Evolutionary conservation across 495 filamentous ascomycete genomes (phyloP).

Genomic region (Neurospora sp.): DNA sequence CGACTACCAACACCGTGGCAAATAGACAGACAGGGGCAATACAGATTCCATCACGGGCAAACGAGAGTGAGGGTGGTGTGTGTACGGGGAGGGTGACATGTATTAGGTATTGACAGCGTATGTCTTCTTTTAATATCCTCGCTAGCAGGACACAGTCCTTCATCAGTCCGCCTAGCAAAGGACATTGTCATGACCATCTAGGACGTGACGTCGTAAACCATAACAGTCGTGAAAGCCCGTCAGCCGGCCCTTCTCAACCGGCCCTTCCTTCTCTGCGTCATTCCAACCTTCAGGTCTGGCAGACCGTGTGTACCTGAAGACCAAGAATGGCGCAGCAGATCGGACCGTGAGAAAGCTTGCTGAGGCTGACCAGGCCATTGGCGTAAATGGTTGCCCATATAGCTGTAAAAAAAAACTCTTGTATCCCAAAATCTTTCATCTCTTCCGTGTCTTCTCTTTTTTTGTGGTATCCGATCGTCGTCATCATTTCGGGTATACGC

Average conservation of each 20-base stretch:
- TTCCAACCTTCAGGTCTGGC: background rate
- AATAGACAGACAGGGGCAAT: background rate
- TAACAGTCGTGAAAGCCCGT: slow-evolving; percentile 26
- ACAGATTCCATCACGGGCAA: background rate
- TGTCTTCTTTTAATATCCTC: slow-evolving; percentile 6
- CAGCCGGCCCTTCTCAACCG: background rate
- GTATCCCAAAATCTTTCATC: slow-evolving; percentile 22
- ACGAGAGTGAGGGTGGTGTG: background rate
- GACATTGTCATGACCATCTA: slow-evolving; percentile 26
- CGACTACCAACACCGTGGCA: background rate
- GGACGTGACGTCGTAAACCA: slow-evolving; percentile 31
- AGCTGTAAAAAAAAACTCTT: slow-evolving; percentile 21
- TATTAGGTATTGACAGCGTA: slow-evolving; percentile 11
- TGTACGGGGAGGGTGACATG: slow-evolving; percentile 1
- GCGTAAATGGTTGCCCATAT: slow-evolving; percentile 27
- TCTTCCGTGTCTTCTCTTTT: slow-evolving; percentile 10
- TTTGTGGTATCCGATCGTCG: slow-evolving; percentile 16
- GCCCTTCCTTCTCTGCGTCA: background rate
- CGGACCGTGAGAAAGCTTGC: slow-evolving; percentile 1
- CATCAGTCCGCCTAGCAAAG: slow-evolving; percentile 9
- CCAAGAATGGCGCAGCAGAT: background rate
- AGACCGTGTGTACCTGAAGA: background rate
- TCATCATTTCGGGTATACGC: slow-evolving; percentile 16
- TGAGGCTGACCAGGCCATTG: slow-evolving; percentile 10
- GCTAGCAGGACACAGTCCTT: slow-evolving; percentile 2